A percentile compares a stretch with the other conserved stretches of the same genome.
phyloP scores from a whole-genome alignment of 2,329 filamentous ascomycete genomes.

The Fusarium xyrophilum region DNA sequence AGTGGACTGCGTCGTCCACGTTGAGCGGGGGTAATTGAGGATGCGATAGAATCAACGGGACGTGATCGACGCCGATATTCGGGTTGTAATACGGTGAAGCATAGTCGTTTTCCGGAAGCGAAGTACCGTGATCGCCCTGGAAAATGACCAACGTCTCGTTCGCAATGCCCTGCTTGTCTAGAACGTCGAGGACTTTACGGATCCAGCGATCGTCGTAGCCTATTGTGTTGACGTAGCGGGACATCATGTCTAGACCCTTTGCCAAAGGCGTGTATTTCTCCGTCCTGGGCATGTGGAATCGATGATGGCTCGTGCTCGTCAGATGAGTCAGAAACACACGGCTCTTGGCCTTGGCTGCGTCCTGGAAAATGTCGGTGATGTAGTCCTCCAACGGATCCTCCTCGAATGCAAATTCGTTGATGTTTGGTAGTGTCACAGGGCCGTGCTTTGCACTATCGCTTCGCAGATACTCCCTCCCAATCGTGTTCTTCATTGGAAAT shows the following conservation, averaged over 20 bases:
- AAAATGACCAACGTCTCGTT: slow-evolving; percentile 46
- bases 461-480: slow-evolving; percentile 43
- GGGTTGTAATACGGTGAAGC: slow-evolving; percentile 46
- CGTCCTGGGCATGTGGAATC: slow-evolving; percentile 42
- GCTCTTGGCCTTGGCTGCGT: slow-evolving; percentile 42
- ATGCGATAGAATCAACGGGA: slow-evolving; percentile 45
- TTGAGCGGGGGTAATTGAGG: slow-evolving; percentile 42
- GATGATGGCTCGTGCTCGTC: slow-evolving; percentile 48
- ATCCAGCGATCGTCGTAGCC: slow-evolving; percentile 47
- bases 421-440: slow-evolving; percentile 40
- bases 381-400: slow-evolving; percentile 45
- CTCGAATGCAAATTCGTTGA: slow-evolving; percentile 48
- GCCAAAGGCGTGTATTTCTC: slow-evolving; percentile 41
- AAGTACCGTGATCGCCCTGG: slow-evolving; percentile 46
- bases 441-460: slow-evolving; percentile 43
- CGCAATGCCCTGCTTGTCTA: slow-evolving; percentile 45
- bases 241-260: slow-evolving; percentile 42
- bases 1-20: slow-evolving; percentile 42
- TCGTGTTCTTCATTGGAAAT: slow-evolving; percentile 38
- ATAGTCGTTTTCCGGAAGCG: slow-evolving; percentile 44
- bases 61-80: slow-evolving; percentile 43
- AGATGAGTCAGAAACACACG: slow-evolving; percentile 47
- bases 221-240: slow-evolving; percentile 43
- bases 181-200: slow-evolving; percentile 40
- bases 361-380: slow-evolving; percentile 44